Conservation (phyloP, 2,329 filamentous ascomycete species). For the Botryosphaeria agaves region DNA sequence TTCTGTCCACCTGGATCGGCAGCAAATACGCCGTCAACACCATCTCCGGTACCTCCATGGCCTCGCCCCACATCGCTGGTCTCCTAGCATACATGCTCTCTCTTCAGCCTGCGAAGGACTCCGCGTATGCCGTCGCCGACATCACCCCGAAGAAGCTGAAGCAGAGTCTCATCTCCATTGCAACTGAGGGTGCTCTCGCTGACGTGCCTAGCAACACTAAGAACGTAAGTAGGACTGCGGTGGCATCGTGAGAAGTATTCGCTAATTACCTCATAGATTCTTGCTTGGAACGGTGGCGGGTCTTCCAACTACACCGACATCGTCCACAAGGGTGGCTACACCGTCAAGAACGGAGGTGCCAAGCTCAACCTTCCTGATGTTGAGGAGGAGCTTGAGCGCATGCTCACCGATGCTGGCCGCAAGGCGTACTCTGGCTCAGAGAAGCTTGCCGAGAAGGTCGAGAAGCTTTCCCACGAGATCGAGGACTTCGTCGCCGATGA, state of each 20-base stretch:
- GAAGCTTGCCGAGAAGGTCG: slow-evolving; percentile 17
- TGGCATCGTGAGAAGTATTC: neutral
- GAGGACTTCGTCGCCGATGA: slow-evolving; percentile 30
- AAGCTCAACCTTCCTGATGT: slow-evolving; percentile 14
- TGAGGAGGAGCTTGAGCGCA: slow-evolving; percentile 16
- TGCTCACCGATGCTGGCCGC: slow-evolving; percentile 19
- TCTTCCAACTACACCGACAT: slow-evolving; percentile 81
- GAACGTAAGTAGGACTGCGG: slow-evolving; percentile 40
- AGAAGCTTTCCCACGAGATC: slow-evolving; percentile 13
- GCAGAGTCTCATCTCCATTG: slow-evolving; percentile 67
- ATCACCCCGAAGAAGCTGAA: slow-evolving; percentile 93
- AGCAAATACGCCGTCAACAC: slow-evolving; percentile 94
- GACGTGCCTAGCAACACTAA: slow-evolving; percentile 75
- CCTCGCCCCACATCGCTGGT: slow-evolving; percentile 90
- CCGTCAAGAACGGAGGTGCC: slow-evolving; percentile 30
- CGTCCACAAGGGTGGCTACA: slow-evolving; percentile 55
- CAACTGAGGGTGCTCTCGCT: slow-evolving; percentile 58
- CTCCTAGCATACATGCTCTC: slow-evolving; percentile 96
- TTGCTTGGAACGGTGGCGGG: slow-evolving; percentile 98
- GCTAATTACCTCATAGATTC: slow-evolving; percentile 34
- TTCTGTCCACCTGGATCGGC: slow-evolving; percentile 96
- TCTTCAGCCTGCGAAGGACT: slow-evolving; percentile 78
- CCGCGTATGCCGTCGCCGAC: slow-evolving; percentile 73
- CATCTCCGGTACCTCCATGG: slow-evolving; percentile 99
- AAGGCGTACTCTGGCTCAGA: slow-evolving; percentile 18